Conservation (phyloP, 2,329 filamentous ascomycete species). For the Zalaria obscura region DNA sequence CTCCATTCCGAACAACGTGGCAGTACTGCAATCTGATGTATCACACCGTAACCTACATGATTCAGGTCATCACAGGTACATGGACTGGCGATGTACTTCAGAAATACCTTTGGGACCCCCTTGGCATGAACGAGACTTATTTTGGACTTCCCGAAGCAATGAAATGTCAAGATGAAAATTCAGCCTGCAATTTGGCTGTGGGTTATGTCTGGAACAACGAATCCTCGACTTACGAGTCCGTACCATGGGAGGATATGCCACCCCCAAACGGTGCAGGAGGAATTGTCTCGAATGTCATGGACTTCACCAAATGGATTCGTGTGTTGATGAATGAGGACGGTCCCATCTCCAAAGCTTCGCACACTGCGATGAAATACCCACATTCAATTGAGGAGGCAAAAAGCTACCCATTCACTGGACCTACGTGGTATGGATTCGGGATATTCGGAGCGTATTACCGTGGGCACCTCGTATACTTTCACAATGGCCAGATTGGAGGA, state of each 20-base stretch:
- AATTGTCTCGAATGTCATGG: conserved; percentile 30
- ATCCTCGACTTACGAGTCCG: conserved; percentile 2
- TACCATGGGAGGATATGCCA: conserved; percentile 6
- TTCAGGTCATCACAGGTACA: conserved; percentile 27
- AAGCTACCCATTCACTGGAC: conserved; percentile 13
- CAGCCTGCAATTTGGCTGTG: conserved; percentile 7
- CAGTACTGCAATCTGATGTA: conserved; percentile 43
- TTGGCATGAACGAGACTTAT: conserved; percentile 26
- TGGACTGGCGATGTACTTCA: conserved; percentile 19
- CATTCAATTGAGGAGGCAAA: background rate
- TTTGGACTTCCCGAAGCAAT: conserved; percentile 21
- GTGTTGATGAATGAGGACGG: conserved; percentile 27
- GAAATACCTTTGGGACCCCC: conserved; percentile 23
- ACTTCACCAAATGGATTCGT: conserved; percentile 39
- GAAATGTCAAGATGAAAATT: conserved; percentile 3
- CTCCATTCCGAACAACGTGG: conserved; percentile 24
- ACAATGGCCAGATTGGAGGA: conserved; percentile 30
- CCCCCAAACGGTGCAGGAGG: conserved; percentile 11
- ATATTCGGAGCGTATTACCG: conserved; percentile 26
- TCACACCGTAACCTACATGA: conserved; percentile 29
- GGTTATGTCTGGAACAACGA: conserved; percentile 12
- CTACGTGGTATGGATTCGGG: conserved; percentile 27
- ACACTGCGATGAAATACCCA: conserved; percentile 3
- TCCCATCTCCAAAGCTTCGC: conserved; percentile 4
- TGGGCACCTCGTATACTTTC: conserved; percentile 28